A percentile compares a stretch with the other conserved stretches of the same genome.
phyloP scores from a whole-genome alignment of 1,284 basidiomycete genomes.

The Neolentinus lepideus region DNA sequence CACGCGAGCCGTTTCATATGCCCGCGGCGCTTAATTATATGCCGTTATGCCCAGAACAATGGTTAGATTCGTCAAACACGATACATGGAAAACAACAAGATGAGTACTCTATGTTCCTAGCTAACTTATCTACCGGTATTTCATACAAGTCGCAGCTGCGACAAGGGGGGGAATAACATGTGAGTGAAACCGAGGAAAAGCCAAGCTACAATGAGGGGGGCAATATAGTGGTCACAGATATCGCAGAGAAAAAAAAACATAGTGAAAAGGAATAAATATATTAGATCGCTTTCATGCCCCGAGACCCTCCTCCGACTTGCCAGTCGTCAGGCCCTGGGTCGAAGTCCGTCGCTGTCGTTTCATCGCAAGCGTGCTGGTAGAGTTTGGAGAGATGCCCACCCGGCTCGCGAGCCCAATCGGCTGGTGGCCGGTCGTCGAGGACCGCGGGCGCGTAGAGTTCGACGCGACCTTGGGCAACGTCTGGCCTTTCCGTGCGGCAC shows the following conservation, averaged over 20 bases:
- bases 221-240: constrained; percentile 3
- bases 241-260: constrained; percentile 9
- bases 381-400: constrained; percentile 20
- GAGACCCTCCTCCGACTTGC: constrained; percentile 25
- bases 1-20: background rate
- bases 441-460: constrained; percentile 56
- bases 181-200: background rate
- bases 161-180: background rate
- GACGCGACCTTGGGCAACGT: constrained; percentile 65
- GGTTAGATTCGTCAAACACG: background rate
- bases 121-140: background rate
- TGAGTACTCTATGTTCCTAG: background rate
- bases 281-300: constrained; percentile 21
- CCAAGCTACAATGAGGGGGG: background rate
- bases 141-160: background rate
- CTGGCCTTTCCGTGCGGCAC: constrained; percentile 53
- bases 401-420: constrained; percentile 32
- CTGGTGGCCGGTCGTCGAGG: constrained; percentile 53
- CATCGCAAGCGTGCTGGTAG: constrained; percentile 43
- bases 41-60: background rate
- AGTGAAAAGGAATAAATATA: constrained; percentile 5
- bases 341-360: constrained; percentile 78
- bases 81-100: background rate
- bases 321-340: constrained; percentile 28
- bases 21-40: background rate